Conservation (phyloP, 2,329 filamentous ascomycete genomes). For the Cordyceps fumosorosea region DNA sequence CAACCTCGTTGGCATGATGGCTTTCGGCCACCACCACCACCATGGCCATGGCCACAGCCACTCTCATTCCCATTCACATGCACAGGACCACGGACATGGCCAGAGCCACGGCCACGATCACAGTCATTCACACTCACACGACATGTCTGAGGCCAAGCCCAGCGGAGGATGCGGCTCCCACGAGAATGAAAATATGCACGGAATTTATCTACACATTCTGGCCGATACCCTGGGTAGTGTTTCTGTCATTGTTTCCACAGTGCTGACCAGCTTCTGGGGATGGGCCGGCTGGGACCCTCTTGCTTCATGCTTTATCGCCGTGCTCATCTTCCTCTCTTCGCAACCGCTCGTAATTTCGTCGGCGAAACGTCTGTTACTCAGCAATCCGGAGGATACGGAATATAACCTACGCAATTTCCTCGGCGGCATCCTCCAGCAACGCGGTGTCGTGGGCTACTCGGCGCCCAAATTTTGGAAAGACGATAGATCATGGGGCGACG, state of each 20-base stretch:
- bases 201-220: slow-evolving; percentile 91
- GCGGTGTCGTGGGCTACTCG: slow-evolving; percentile 79
- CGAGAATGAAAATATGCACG: slow-evolving; percentile 95
- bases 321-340: slow-evolving; percentile 88
- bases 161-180: slow-evolving; percentile 40
- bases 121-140: slow-evolving; percentile 31
- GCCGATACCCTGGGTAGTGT: slow-evolving; percentile 92
- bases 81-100: slow-evolving; percentile 33
- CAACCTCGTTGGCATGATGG: slow-evolving; percentile 85
- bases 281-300: slow-evolving; percentile 95
- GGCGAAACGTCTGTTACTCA: slow-evolving; percentile 75
- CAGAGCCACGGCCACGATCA: slow-evolving; percentile 33
- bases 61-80: slow-evolving; percentile 33
- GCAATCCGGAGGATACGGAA: slow-evolving; percentile 77
- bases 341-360: slow-evolving; percentile 81
- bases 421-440: slow-evolving; percentile 71
- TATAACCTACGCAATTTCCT: slow-evolving; percentile 83
- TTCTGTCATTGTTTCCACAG: slow-evolving; percentile 87
- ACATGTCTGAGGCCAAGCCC: slow-evolving; percentile 30
- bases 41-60: slow-evolving; percentile 35
- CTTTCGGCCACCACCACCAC: slow-evolving; percentile 64
- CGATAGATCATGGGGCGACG: slow-evolving; percentile 47
- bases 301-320: slow-evolving; percentile 86
- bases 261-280: slow-evolving; percentile 77
- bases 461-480: slow-evolving; percentile 92